Evolutionary conservation across 1,284 basidiomycete genomes (phyloP).

Genomic region (Pseudozyma thailandica): DNA sequence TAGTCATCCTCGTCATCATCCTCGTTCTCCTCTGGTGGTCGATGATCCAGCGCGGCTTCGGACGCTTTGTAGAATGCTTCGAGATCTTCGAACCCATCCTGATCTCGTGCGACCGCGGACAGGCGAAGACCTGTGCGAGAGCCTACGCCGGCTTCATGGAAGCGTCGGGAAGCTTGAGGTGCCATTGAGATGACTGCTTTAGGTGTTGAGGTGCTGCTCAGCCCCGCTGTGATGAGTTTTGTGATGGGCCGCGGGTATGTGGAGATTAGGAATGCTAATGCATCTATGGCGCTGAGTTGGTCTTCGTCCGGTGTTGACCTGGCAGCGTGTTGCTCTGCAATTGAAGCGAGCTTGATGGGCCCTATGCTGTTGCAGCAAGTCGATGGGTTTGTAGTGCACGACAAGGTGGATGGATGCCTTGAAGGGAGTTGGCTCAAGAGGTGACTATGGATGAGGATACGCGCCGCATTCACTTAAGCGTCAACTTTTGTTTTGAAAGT

Average conservation of each 20-base stretch:
- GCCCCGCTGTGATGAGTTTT: neutral
- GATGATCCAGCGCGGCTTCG: slow-evolving; percentile 62
- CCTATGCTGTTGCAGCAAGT: neutral
- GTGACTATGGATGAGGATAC: neutral
- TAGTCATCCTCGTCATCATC: slow-evolving; percentile 73
- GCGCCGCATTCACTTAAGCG: neutral
- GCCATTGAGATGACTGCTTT: slow-evolving; percentile 11
- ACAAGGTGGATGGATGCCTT: slow-evolving; percentile 8
- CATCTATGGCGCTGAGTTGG: too few relatives aligned
- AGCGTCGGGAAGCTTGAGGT: slow-evolving; percentile 51
- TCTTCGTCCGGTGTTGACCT: neutral
- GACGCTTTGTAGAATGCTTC: slow-evolving; percentile 64
- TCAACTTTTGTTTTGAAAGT: slow-evolving; percentile 10
- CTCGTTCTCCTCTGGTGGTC: slow-evolving; percentile 72
- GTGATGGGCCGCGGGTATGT: neutral
- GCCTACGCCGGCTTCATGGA: slow-evolving; percentile 63
- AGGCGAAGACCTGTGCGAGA: slow-evolving; percentile 64
- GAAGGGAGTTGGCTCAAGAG: neutral
- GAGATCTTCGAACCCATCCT: slow-evolving; percentile 74
- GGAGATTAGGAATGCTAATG: neutral
- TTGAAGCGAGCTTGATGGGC: neutral
- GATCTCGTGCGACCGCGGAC: slow-evolving; percentile 69
- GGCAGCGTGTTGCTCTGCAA: too few relatives aligned
- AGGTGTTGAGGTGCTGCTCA: neutral
- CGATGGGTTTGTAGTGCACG: neutral